Percentiles rank a stretch among this genome's conserved stretches.
These are phyloP conservation scores for Prunella vulgaris DNA, from an alignment of 257 asterid genomes.

Conservation along the genomic window DNA sequence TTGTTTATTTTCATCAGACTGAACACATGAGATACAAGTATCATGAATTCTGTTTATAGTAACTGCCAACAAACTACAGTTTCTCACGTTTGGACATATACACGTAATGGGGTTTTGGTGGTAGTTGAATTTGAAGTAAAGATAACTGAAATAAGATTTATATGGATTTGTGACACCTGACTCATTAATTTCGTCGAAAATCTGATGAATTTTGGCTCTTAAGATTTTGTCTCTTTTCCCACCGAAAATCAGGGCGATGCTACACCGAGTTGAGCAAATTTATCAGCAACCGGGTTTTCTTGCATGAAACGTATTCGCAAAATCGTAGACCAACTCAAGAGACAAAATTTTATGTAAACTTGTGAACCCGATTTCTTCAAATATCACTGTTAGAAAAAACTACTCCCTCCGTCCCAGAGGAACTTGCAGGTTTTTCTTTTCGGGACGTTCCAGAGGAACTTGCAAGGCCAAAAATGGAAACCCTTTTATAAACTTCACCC, in stretches of 20 bases:
- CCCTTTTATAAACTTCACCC: no score
- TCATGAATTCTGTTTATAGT: background rate
- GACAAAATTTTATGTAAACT: no score
- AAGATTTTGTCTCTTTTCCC: background rate
- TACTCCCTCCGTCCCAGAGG: no score
- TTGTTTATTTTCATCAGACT: background rate
- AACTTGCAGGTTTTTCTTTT: no score
- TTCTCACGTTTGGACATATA: constrained; percentile 14
- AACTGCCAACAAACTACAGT: constrained; percentile 22
- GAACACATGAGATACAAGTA: background rate
- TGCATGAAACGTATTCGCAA: background rate
- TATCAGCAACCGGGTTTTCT: background rate
- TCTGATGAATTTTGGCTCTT: background rate
- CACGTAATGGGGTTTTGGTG: constrained; percentile 23
- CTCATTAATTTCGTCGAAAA: background rate
- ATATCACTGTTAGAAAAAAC: no score
- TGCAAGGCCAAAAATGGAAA: no score
- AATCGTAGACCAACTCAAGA: no score
- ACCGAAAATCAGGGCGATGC: background rate
- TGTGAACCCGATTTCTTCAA: no score
- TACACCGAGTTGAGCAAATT: background rate
- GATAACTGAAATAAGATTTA: constrained; percentile 8
- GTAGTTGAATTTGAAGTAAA: constrained; percentile 8
- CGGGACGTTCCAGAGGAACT: no score
- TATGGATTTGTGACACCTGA: constrained; percentile 4